Conservation (phyloP, 805 yeast genomes). For the Candida jianshihensis region DNA sequence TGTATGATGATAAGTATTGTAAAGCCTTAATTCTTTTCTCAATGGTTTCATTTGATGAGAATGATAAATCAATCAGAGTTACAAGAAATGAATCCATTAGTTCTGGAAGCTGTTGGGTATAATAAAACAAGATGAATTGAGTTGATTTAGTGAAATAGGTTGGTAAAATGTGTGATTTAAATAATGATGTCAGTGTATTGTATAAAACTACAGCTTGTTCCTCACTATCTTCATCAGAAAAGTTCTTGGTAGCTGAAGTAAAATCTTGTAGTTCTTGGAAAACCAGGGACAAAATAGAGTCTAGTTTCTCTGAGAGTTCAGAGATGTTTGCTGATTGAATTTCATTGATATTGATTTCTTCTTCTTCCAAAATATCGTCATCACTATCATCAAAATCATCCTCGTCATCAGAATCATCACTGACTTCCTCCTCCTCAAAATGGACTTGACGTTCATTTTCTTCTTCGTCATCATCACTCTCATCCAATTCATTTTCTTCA, state of each 20-base stretch:
- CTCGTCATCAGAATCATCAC: slow-evolving; percentile 23
- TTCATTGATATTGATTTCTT: slow-evolving; percentile 26
- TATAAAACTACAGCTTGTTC: slow-evolving; percentile 57
- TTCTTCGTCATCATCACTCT: slow-evolving; percentile 14
- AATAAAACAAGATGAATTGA: slow-evolving; percentile 76
- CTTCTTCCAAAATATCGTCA: slow-evolving; percentile 46
- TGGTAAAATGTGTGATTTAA: slow-evolving; percentile 77
- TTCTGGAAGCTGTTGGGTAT: slow-evolving; percentile 76
- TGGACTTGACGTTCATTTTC: slow-evolving; percentile 21
- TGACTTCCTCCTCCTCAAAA: slow-evolving; percentile 23
- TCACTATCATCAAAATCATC: slow-evolving; percentile 34
- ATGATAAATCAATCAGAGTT: slow-evolving; percentile 73
- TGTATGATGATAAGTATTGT: slow-evolving; percentile 86
- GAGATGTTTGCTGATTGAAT: slow-evolving; percentile 33
- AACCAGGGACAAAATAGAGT: slow-evolving; percentile 54
- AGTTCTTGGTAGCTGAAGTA: slow-evolving; percentile 29
- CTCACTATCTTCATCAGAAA: slow-evolving; percentile 40
- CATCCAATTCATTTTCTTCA: slow-evolving; percentile 14
- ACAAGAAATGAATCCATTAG: slow-evolving; percentile 81
- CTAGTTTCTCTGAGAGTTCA: slow-evolving; percentile 62
- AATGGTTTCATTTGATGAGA: slow-evolving; percentile 57
- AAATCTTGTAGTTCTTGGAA: slow-evolving; percentile 38
- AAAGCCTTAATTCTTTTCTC: slow-evolving; percentile 81
- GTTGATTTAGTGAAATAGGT: slow-evolving; percentile 88
- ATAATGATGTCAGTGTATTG: slow-evolving; percentile 67